Evolutionary conservation across 2,329 filamentous ascomycete genomes (phyloP).

Genomic region (Ceratocystis harringtonii): DNA sequence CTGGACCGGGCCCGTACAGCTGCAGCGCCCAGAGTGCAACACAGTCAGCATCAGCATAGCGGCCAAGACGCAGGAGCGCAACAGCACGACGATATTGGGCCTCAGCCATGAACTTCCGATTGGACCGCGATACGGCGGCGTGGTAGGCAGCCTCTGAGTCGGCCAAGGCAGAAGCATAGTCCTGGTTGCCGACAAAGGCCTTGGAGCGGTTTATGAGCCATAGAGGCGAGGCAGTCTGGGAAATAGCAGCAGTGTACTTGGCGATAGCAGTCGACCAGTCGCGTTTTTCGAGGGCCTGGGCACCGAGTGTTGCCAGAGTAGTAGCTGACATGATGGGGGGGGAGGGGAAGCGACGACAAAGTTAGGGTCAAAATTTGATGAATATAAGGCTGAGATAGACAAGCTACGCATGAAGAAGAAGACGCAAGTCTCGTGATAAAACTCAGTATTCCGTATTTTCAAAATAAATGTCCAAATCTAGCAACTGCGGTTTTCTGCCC

Average conservation of each 20-base stretch:
- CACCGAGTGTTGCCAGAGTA: slow-evolving; percentile 41
- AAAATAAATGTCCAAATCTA: not conserved
- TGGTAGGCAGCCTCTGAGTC: slow-evolving; percentile 55
- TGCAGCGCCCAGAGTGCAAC: slow-evolving; percentile 47
- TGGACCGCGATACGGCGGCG: slow-evolving; percentile 50
- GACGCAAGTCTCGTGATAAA: not conserved
- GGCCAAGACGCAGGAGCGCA: slow-evolving; percentile 52
- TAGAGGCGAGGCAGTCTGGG: slow-evolving; percentile 49
- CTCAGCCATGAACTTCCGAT: slow-evolving; percentile 61
- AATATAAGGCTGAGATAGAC: not conserved
- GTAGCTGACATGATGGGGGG: slow-evolving; percentile 34
- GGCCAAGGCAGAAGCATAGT: slow-evolving; percentile 47
- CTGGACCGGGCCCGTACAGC: slow-evolving; percentile 25
- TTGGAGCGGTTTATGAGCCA: slow-evolving; percentile 76
- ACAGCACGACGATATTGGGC: slow-evolving; percentile 70
- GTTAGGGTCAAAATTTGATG: not conserved
- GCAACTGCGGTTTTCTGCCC: not conserved
- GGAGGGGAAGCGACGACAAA: not conserved
- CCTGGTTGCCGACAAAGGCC: slow-evolving; percentile 52
- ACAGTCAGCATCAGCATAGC: slow-evolving; percentile 59
- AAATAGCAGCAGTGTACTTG: slow-evolving; percentile 52
- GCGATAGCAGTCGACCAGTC: slow-evolving; percentile 54
- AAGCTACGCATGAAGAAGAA: not conserved
- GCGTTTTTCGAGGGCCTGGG: slow-evolving; percentile 46
- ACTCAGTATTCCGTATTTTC: not conserved